Evolutionary conservation across 805 yeast species (phyloP), one percentile per base, ranked within the genome.

Genomic region (Spathaspora arborariae): DNA sequence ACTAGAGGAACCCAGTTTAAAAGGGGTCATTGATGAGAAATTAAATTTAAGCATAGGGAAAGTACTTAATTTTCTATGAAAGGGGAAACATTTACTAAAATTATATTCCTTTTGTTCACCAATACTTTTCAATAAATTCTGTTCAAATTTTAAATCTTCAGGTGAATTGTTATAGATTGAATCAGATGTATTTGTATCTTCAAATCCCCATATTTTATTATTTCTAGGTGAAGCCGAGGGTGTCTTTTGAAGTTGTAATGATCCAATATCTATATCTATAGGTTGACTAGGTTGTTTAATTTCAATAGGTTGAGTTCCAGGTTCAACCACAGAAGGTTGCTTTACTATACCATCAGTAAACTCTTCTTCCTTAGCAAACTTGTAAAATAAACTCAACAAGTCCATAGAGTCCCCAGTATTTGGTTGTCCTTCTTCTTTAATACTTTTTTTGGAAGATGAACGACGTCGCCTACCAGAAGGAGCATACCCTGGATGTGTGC

Each of bases 31-130:
- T 48, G 60, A 43, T 45, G 55, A 51, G 36, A 63, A 53, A 48
- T 63, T 68, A 74, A 39, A 81, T 73, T 49, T 86, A 74, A 45
- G 89, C 62, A 64, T 81, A 67, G 52, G 81, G 71, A 58, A 78
- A 67, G 53, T 76, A 51, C 65, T 75, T 68, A 44, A 80, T 67
- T 63, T 83, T 49, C 96, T 74, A 59, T 85, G 87, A 46, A 82
- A 79, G 0, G 97, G 97, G 64, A 88, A 90, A 55, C 92, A 88
- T 56, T 82, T 85, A 5, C 84, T 82, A 61, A 83, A 88, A 45
- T 81, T 74, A 45, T 77, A 73, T 58, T 88, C 96, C 51, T 82
- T 81, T 21, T 60, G 59, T 50, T 69, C 76, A 39, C 59, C 63
- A 22, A 61, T 48, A 24, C 46, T 51, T 36, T 59, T 47, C 11